Conservation (phyloP, 331 rosid genomes). For the Acacia pycnantha region DNA sequence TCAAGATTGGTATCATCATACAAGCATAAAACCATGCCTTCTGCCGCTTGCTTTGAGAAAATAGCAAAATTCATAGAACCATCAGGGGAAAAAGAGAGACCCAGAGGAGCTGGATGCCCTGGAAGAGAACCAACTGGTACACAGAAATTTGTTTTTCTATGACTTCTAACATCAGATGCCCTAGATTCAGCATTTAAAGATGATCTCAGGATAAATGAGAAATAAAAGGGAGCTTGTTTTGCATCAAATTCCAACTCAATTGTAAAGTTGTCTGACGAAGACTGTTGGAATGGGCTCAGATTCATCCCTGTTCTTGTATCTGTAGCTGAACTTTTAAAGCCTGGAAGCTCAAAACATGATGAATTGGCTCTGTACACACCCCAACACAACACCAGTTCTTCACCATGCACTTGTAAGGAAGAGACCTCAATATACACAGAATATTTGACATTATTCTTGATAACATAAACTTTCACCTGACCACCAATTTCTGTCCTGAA, state of each 20-base stretch:
- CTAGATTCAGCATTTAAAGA: constrained; percentile 26
- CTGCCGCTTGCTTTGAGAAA: constrained; percentile 69
- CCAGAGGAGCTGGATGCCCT: constrained; percentile 68
- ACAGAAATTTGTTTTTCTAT: constrained; percentile 63
- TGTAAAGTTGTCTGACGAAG: constrained; percentile 39
- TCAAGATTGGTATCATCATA: constrained; percentile 47
- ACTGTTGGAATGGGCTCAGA: constrained; percentile 37
- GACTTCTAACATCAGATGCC: constrained; percentile 63
- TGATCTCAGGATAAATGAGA: constrained; percentile 63
- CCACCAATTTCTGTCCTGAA: constrained; percentile 78
- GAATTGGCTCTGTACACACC: constrained; percentile 63
- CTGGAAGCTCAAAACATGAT: constrained; percentile 35
- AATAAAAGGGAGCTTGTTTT: constrained; percentile 62
- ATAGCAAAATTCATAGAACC: constrained; percentile 75
- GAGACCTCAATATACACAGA: constrained; percentile 58
- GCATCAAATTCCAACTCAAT: constrained; percentile 71
- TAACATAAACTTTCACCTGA: constrained; percentile 63
- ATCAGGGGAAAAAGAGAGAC: constrained; percentile 59
- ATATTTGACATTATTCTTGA: constrained; percentile 47
- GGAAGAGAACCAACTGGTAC: constrained; percentile 76
- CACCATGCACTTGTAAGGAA: constrained; percentile 31
- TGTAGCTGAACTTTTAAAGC: constrained; percentile 27
- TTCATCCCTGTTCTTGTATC: constrained; percentile 35
- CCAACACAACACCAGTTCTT: constrained; percentile 60
- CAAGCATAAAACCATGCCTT: constrained; percentile 80